Evolutionary conservation across 768 basidiomycete species (phyloP), one percentile per base, ranked within the genome.

Genomic region (Auriscalpium vulgare): DNA sequence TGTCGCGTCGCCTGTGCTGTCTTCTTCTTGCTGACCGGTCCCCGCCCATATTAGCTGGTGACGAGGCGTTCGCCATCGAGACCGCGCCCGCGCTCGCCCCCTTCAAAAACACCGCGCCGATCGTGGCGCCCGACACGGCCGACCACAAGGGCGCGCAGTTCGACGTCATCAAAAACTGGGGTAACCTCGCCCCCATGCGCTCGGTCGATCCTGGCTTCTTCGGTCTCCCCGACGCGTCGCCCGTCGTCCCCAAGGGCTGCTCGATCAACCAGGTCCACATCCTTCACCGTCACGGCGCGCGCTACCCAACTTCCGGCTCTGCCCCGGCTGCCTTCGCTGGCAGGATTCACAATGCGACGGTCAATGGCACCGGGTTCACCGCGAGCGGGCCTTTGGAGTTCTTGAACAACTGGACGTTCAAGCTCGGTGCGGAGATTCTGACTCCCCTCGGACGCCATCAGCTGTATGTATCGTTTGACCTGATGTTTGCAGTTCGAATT

Each of bases 111-210:
- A 62, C 69, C 19, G 78, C 72, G 55, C 80, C 80, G 19, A 64
- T 80, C 9, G 63, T 78, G 13, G 66, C 68, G 48, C 77, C 73
- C 1, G 62, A 65, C 38, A 69, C 73, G 4, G 59, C 63, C 16
- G 70, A 73, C 57, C 60, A 67, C n/a, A 59, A 65, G 17, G 65
- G 59, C 35, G 58, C 56, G 17, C 56, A 36, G n/a, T 82, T 83
- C 63, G 68, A 81, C 53, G 68, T 80, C 14, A 57, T 78, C 37
- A 68, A 71, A 51, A 66, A 75, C 52, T 74, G 74, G 68, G 81
- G 78, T 23, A 78, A 76, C 60, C 73, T 80, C 37, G 69, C 75
- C 6, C 80, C 80, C 1, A 77, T 74, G 74, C 75, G 74, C 59
- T 81, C 80, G 10, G 72, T 81, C 17, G 66, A 73, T 2, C 74